phyloP scores from a whole-genome alignment of 2,329 filamentous ascomycete species.

The Botryosphaeria agaves region DNA sequence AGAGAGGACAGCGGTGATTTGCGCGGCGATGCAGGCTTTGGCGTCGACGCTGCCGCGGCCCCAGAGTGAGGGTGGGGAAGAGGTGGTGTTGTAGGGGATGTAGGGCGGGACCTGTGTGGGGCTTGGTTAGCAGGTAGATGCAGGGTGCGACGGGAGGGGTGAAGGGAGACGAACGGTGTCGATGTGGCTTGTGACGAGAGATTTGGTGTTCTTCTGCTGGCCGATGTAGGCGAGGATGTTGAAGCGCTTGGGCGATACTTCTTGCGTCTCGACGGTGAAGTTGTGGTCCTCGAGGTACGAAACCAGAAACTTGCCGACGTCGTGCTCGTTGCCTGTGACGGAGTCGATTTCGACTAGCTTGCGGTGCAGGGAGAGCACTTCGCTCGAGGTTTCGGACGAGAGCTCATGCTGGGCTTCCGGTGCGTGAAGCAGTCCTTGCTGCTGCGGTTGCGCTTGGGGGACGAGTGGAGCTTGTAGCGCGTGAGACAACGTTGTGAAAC shows the following conservation, averaged over 20 bases:
- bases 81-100: slow-evolving; percentile 46
- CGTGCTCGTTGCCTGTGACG: slow-evolving; percentile 49
- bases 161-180: slow-evolving; percentile 44
- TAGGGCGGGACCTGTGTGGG: slow-evolving; percentile 43
- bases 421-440: too few relatives aligned
- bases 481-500: too few relatives aligned
- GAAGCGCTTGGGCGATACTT: slow-evolving; percentile 36
- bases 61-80: slow-evolving; percentile 30
- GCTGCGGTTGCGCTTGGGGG: too few relatives aligned
- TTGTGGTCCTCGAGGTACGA: slow-evolving; percentile 43
- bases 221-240: slow-evolving; percentile 58
- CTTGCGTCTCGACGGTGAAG: slow-evolving; percentile 46
- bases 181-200: slow-evolving; percentile 67
- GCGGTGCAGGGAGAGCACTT: slow-evolving; percentile 56
- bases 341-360: slow-evolving; percentile 60
- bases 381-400: slow-evolving; percentile 3
- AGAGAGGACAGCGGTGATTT: slow-evolving; percentile 49
- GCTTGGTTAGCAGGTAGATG: slow-evolving; percentile 2
- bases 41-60: slow-evolving; percentile 57
- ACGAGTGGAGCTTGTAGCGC: too few relatives aligned
- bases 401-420: too few relatives aligned
- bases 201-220: slow-evolving; percentile 31
- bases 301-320: slow-evolving; percentile 50
- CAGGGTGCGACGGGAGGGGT: slow-evolving; percentile 22
- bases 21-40: slow-evolving; percentile 45